phyloP scores from a whole-genome alignment of 768 basidiomycete genomes.

The Podaxis carcinomalis region DNA sequence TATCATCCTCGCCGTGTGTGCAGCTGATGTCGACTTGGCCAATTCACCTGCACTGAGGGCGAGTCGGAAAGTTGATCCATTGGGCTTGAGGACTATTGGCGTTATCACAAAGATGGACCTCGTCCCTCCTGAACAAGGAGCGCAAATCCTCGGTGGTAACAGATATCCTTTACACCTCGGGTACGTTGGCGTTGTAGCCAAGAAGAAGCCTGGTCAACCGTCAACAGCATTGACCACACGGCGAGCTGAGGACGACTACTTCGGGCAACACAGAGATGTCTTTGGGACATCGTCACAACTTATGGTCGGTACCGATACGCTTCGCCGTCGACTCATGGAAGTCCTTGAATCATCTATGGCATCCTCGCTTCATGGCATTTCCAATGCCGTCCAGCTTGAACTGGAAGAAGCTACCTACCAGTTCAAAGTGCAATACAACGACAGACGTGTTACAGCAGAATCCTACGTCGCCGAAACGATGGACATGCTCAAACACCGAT shows the following conservation, averaged over 20 bases:
- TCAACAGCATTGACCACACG: slow-evolving; percentile 45
- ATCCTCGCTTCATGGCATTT: slow-evolving; percentile 90
- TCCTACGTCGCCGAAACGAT: slow-evolving; percentile 98
- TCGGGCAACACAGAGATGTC: slow-evolving; percentile 54
- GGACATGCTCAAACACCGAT: slow-evolving; percentile 84
- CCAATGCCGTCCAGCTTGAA: slow-evolving; percentile 95
- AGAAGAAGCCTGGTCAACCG: slow-evolving; percentile 54
- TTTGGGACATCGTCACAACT: slow-evolving; percentile 61
- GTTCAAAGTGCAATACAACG: slow-evolving; percentile 99
- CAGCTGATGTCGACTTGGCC: slow-evolving; percentile 97
- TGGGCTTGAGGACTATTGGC: slow-evolving; percentile 93
- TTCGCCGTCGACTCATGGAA: slow-evolving; percentile 90
- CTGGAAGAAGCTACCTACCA: slow-evolving; percentile 97
- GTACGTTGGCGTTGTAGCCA: slow-evolving; percentile 95
- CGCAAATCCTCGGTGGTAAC: slow-evolving; percentile 77
- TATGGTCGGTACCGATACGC: slow-evolving; percentile 89
- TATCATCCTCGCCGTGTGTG: slow-evolving; percentile 97
- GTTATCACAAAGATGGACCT: slow-evolving; percentile 99
- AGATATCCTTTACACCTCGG: slow-evolving; percentile 96
- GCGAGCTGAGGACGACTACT: slow-evolving; percentile 65
- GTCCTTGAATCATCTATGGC: slow-evolving; percentile 98
- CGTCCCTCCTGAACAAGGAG: slow-evolving; percentile 82
- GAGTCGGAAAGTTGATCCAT: slow-evolving; percentile 89
- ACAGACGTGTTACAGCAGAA: slow-evolving; percentile 89
- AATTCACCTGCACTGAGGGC: slow-evolving; percentile 95